phyloP scores from a whole-genome alignment of 805 yeast genomes.

The Wickerhamomyces kurtzmanii region DNA sequence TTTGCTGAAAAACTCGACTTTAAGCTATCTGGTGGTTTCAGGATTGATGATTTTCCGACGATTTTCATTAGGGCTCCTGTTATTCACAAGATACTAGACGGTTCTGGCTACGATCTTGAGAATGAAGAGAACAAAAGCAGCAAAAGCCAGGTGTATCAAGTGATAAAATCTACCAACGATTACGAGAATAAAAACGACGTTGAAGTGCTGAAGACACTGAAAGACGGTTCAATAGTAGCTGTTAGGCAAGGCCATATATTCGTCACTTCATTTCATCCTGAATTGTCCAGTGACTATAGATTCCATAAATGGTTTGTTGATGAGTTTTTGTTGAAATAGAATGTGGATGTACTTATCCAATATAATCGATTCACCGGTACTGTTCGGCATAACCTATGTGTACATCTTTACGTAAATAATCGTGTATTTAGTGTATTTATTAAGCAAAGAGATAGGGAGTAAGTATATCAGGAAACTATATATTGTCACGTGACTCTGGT shows the following conservation, averaged over 20 bases:
- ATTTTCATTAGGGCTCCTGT: slow-evolving; percentile 75
- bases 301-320: slow-evolving; percentile 66
- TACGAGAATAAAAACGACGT: slow-evolving; percentile 14
- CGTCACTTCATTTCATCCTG: slow-evolving; percentile 81
- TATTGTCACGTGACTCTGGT: no score
- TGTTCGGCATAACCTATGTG: no score
- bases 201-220: slow-evolving; percentile 30
- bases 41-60: slow-evolving; percentile 25
- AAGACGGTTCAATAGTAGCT: slow-evolving; percentile 46
- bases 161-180: background rate
- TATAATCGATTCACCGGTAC: no score
- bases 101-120: no score
- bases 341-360: no score
- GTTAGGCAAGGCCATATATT: slow-evolving; percentile 57
- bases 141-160: background rate
- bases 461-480: no score
- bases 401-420: no score
- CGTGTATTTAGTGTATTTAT: no score
- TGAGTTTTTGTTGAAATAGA: no score
- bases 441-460: no score
- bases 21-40: slow-evolving; percentile 29
- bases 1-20: slow-evolving; percentile 40
- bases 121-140: slow-evolving; percentile 6
- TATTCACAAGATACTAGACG: slow-evolving; percentile 27
- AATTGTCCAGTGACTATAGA: slow-evolving; percentile 44